Percentiles rank a stretch among this genome's conserved stretches.
phyloP scores from a whole-genome alignment of 768 basidiomycete species.

The Boletus coccyginus region DNA sequence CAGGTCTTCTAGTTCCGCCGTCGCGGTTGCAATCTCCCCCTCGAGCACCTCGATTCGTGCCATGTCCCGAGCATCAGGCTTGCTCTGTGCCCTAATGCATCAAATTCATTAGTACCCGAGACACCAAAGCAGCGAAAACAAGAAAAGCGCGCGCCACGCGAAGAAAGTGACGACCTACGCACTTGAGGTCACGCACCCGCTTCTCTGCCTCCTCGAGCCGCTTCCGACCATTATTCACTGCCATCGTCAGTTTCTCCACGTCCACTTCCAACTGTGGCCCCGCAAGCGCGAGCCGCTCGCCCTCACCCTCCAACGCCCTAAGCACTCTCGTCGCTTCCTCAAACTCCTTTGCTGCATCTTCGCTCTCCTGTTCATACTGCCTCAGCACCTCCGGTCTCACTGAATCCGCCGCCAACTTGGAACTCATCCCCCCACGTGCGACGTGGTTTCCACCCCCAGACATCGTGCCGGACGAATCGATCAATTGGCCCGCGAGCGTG shows the following conservation, averaged over 20 bases:
- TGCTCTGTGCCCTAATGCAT: constrained; percentile 63
- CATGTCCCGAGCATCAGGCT: constrained; percentile 79
- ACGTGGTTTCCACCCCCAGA: constrained; percentile 90
- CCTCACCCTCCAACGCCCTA: constrained; percentile 57
- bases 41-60: constrained; percentile 77
- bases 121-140: background rate
- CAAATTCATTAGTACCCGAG: background rate
- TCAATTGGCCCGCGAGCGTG: constrained; percentile 88
- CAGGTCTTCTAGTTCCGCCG: constrained; percentile 64
- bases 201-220: constrained; percentile 67
- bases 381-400: constrained; percentile 78
- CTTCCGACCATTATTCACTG: constrained; percentile 66
- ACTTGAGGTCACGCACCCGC: constrained; percentile 81
- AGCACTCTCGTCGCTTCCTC: constrained; percentile 51
- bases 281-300: constrained; percentile 55
- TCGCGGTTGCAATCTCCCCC: constrained; percentile 55
- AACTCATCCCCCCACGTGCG: constrained; percentile 86
- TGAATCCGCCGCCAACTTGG: constrained; percentile 75
- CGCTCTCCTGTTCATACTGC: constrained; percentile 72
- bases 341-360: constrained; percentile 54
- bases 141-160: background rate
- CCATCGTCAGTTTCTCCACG: constrained; percentile 80
- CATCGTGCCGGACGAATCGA: constrained; percentile 96
- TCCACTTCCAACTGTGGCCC: constrained; percentile 77
- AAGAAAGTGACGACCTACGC: constrained; percentile 27